Evolutionary conservation across 495 filamentous ascomycete species (phyloP).

Genomic region (Evernia prunastri): DNA sequence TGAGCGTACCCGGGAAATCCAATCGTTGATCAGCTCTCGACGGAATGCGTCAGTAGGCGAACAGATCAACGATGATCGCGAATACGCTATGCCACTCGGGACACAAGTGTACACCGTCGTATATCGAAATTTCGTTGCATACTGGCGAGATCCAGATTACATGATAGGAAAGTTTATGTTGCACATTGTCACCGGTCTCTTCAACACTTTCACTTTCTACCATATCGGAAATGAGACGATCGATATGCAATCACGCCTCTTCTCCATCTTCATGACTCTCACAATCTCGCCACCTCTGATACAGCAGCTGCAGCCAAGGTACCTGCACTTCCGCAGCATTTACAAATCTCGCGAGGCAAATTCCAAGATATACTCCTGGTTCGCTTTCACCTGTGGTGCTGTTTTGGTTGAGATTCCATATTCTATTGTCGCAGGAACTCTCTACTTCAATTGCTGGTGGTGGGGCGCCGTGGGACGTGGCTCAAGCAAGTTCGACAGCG

Average conservation of each 20-base stretch:
- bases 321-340: conserved; percentile 41
- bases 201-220: conserved; percentile 57
- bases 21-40: conserved; percentile 39
- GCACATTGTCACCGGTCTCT: conserved; percentile 57
- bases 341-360: conserved; percentile 43
- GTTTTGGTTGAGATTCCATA: conserved; percentile 49
- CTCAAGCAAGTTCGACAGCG: conserved; percentile 45
- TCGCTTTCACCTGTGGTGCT: conserved; percentile 43
- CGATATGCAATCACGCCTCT: conserved; percentile 59
- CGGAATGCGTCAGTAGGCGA: conserved; percentile 30
- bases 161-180: conserved; percentile 53
- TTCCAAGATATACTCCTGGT: conserved; percentile 50
- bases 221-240: conserved; percentile 49
- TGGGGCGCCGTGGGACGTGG: conserved; percentile 46
- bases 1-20: conserved; percentile 41
- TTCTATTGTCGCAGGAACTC: conserved; percentile 42
- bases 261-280: conserved; percentile 66
- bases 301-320: conserved; percentile 51
- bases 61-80: conserved; percentile 37
- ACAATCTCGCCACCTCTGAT: conserved; percentile 57
- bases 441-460: conserved; percentile 45
- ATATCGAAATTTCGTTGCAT: conserved; percentile 48
- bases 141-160: conserved; percentile 57
- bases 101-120: conserved; percentile 45
- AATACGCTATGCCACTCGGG: conserved; percentile 57